Conservation (phyloP, 805 yeast genomes). For the Wickerhamiella occidentalis region DNA sequence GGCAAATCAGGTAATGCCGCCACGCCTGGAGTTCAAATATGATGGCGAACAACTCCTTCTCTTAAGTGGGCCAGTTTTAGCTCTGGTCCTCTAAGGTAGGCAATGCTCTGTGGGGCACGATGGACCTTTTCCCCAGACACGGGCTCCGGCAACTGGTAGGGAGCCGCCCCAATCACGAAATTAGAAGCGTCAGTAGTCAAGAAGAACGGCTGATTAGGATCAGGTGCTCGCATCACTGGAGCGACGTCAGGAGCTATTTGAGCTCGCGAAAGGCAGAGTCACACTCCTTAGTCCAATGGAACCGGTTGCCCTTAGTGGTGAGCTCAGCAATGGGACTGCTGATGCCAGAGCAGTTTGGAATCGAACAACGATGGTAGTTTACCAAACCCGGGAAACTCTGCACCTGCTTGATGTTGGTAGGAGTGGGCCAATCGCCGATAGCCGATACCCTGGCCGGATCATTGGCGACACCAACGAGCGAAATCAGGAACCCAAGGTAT, state of each 20-base stretch:
- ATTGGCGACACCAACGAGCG: not conserved
- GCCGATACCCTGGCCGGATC: constrained; percentile 4
- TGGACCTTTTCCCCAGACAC: not conserved
- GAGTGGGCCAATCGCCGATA: not conserved
- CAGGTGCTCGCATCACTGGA: not conserved
- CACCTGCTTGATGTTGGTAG: not conserved
- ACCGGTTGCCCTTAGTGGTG: not conserved
- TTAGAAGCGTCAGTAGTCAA: constrained; percentile 1
- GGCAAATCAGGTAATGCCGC: not conserved
- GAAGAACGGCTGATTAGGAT: not conserved
- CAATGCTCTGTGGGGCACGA: not conserved
- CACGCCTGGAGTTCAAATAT: not conserved
- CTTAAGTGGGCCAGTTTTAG: not conserved
- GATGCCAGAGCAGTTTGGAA: not conserved
- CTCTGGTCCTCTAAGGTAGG: not conserved
- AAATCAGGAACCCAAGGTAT: not conserved
- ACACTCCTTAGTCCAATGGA: not conserved
- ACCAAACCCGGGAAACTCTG: not conserved
- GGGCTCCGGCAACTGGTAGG: not conserved
- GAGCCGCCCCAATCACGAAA: constrained; percentile 1
- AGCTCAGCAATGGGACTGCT: not conserved
- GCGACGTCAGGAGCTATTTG: not conserved
- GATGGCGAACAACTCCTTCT: not conserved
- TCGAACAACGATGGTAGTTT: not conserved
- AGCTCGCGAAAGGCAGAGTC: not conserved